Evolutionary conservation across 306 rosid species (phyloP), one percentile per base, ranked within the genome.

Genomic region (Cucurbita maxima): DNA sequence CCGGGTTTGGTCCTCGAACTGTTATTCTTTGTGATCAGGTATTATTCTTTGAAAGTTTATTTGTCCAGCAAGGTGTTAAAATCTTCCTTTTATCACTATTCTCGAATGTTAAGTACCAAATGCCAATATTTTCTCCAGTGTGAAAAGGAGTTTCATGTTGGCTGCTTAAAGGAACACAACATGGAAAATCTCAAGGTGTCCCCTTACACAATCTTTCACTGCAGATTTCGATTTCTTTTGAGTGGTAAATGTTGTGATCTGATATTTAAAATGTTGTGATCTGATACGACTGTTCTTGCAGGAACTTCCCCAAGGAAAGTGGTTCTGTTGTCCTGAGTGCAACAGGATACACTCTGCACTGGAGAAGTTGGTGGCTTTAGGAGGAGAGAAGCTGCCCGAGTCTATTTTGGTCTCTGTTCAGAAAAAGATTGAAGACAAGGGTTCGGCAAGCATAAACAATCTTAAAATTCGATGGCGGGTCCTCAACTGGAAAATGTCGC

Each of bases 1-100:
- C 74, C 16, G 84, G 13, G 25, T 93, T 90, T 77, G 89, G 93
- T 79, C 88, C 89, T 36, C 81, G 79, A 47, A 90, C 96, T 0
- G 85, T 93, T 74, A 84, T 93, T 66, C 84, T 88, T 44, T 93
- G 97, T 34, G 98, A 93, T 76, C 96, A 93, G 98, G 98, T 93
- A 72, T 64, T 50, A 43, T 48, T 48, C 22, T 67, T 62, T 45
- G 11, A 14, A 5, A 6, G 72, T 6, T 20, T 34, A 54, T 18
- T n/a, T 44, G 41, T 19, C 74, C 10, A 37, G 43, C 19, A 19
- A 3, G 12, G 2, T 52, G 16, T 52, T 38, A 50, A 4, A 50
- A 6, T 1, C 18, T 47, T 20, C 5, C 47, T 44, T 66, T 37
- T 20, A 47, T 14, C 43, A 68, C 12, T 67, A 1, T 68, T 25